Conservation (phyloP, 495 filamentous ascomycete genomes). For the Achaetomiella virescens region DNA sequence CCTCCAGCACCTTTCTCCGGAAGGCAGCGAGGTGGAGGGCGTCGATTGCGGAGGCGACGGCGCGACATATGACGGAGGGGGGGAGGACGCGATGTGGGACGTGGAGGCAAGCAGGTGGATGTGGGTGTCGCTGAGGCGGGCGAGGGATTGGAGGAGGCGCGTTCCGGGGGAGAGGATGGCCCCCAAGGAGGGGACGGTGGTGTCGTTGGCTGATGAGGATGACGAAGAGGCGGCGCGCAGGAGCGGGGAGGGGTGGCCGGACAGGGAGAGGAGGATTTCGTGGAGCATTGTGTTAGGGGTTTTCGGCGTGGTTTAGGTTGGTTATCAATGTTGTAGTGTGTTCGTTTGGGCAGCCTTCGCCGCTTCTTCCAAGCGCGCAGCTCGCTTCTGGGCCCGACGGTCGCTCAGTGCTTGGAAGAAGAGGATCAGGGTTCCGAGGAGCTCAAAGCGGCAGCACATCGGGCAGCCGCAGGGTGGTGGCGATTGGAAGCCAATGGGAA, state of each 20-base stretch:
- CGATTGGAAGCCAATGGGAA: neutral
- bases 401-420: conserved; percentile 38
- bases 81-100: conserved; percentile 56
- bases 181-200: conserved; percentile 29
- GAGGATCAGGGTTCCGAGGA: conserved; percentile 43
- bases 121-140: conserved; percentile 70
- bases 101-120: conserved; percentile 58
- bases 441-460: conserved; percentile 45
- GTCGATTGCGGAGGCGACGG: conserved; percentile 76
- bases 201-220: conserved; percentile 27
- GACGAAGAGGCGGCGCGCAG: conserved; percentile 46
- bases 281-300: conserved; percentile 66
- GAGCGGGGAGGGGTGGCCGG: conserved; percentile 84
- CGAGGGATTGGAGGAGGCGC: conserved; percentile 73
- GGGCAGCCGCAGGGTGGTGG: neutral
- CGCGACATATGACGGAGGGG: conserved; percentile 72
- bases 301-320: neutral
- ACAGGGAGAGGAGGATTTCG: conserved; percentile 91
- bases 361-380: neutral
- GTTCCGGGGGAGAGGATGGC: conserved; percentile 68
- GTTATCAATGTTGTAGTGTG: neutral
- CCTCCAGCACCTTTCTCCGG: conserved; percentile 73
- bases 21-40: conserved; percentile 69
- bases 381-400: conserved; percentile 9
- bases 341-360: neutral